Conservation (phyloP, 2,329 filamentous ascomycete species). For the Alternaria incomplexa region DNA sequence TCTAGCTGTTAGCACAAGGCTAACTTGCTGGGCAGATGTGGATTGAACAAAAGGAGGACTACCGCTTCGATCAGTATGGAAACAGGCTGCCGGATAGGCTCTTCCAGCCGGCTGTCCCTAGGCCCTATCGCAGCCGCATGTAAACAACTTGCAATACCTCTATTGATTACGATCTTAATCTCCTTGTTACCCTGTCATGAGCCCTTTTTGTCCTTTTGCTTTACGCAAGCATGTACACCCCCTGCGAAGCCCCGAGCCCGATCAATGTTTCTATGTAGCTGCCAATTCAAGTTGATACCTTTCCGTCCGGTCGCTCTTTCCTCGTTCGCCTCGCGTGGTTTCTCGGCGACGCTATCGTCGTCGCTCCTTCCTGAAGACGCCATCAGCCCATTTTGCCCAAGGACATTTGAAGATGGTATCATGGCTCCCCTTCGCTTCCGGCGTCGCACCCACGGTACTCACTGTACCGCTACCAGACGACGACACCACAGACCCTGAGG, state of each 20-base stretch:
- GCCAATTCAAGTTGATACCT: constrained; percentile 18
- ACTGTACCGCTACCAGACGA: not conserved
- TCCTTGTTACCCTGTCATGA: constrained; percentile 10
- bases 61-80: constrained; percentile 44
- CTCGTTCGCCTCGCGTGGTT: not conserved
- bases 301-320: not conserved
- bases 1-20: constrained; percentile 13
- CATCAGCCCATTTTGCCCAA: not conserved
- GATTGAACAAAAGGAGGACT: constrained; percentile 47
- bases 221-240: constrained; percentile 6
- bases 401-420: not conserved
- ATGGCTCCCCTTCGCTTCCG: not conserved
- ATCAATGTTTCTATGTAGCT: constrained; percentile 15
- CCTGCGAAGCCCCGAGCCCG: not conserved
- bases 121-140: constrained; percentile 36
- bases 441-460: not conserved
- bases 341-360: not conserved
- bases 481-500: not conserved
- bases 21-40: constrained; percentile 33
- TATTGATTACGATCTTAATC: constrained; percentile 10
- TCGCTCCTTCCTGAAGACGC: not conserved
- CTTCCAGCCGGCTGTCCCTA: constrained; percentile 30
- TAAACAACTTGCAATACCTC: constrained; percentile 19
- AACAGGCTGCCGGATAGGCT: constrained; percentile 41
- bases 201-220: constrained; percentile 10